Evolutionary conservation across 306 rosid genomes (phyloP), one percentile per base, ranked within the genome.

Genomic region (Hippophae gyantsensis): DNA sequence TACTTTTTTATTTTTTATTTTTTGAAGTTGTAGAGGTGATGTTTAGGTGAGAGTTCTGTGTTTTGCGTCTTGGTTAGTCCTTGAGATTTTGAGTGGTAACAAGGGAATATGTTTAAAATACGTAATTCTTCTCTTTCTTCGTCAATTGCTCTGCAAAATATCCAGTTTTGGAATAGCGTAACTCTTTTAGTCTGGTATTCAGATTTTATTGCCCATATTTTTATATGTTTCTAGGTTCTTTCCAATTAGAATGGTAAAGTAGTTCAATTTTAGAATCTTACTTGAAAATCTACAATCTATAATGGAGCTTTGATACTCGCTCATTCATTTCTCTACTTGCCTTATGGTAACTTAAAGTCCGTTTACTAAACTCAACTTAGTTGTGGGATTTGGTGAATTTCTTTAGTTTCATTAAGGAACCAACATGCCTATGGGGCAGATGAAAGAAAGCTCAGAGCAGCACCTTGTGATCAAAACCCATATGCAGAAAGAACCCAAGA

Each of bases 361-460:
- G 2, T 32, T 2, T 32, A 32, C 38, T 32, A 4, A 32, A 81
- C 50, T 56, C 63, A 53, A 72, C 73, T 61, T 9, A 71, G 69
- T 49, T 58, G 40, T 66, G 81, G 54, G 64, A 62, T 76, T 74
- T 63, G 51, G 61, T 69, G 73, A 70, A 69, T 70, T 66, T 61
- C 74, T 53, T 46, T 57, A 60, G 54, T 60, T 66, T 73, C 56
- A 48, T 32, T 32, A 32, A 42, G 48, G 44, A 54, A 57, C 60
- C 66, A 80, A 60, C 78, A 92, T 92, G 96, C 99, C 99, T n/a
- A 72, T 87, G 63, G 74, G 95, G 79, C 94, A 73, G 60, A 87
- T 87, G 99, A 92, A 86, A 54, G 99, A 92, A 71, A 78, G 89
- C 83, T 75, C 97, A 43, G 97, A 88, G 75, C 99, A 92, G 56